Evolutionary conservation across 2,329 filamentous ascomycete genomes (phyloP).

Genomic region (Cladophialophora psammophila): DNA sequence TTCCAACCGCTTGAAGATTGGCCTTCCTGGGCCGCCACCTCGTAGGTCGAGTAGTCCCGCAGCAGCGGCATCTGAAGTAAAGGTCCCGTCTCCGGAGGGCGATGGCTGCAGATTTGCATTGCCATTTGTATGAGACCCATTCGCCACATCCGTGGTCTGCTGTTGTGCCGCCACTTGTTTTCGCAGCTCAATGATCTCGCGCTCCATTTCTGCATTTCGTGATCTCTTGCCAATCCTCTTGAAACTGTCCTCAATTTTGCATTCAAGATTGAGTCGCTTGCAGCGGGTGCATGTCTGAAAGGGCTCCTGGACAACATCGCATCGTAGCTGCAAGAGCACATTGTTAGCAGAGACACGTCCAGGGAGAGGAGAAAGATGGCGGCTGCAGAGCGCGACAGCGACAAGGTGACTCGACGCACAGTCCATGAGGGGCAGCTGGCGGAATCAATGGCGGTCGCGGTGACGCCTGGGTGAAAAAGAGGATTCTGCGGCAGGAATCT

Average conservation of each 20-base stretch:
- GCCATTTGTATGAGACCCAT: conserved; percentile 23
- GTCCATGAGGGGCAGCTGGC: conserved; percentile 1
- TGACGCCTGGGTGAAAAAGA: too few relatives aligned
- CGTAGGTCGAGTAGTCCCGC: conserved; percentile 59
- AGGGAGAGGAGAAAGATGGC: background rate
- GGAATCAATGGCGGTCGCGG: too few relatives aligned
- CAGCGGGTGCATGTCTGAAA: conserved; percentile 69
- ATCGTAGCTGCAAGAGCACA: conserved; percentile 62
- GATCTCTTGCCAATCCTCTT: conserved; percentile 72
- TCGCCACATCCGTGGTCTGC: conserved; percentile 16
- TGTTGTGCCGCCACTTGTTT: conserved; percentile 53
- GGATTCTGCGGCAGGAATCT: background rate
- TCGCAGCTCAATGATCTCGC: conserved; percentile 61
- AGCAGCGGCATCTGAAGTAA: conserved; percentile 57
- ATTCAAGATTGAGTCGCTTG: conserved; percentile 67
- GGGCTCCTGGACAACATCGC: conserved; percentile 70
- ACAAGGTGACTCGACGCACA: conserved; percentile 16
- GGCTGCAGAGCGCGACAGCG: background rate
- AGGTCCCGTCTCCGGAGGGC: conserved; percentile 29
- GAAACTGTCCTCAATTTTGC: conserved; percentile 73
- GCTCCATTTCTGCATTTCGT: conserved; percentile 69
- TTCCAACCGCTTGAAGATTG: conserved; percentile 59
- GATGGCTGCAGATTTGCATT: conserved; percentile 14
- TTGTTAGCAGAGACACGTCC: conserved; percentile 20
- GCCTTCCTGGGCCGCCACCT: conserved; percentile 47